A percentile compares a stretch with the other conserved stretches of the same genome.
These are phyloP conservation scores for Penicillium ucsense DNA, from an alignment of 495 filamentous ascomycete genomes.

Conservation along the genomic window DNA sequence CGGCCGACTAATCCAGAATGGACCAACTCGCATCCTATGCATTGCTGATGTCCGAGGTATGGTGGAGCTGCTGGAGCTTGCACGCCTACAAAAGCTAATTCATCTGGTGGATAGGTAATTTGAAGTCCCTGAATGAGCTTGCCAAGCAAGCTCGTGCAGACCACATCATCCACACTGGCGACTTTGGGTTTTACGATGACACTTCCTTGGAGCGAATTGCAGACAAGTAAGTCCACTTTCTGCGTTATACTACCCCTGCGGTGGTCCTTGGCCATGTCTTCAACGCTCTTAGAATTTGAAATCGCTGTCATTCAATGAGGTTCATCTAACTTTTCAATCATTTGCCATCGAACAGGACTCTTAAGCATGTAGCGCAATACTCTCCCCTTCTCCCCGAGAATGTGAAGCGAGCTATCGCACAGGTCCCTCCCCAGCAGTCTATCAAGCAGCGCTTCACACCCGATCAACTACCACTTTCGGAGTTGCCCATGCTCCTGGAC, in stretches of 20 bases:
- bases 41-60: slow-evolving; percentile 96
- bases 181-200: slow-evolving; percentile 99
- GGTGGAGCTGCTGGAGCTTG: slow-evolving; percentile 2
- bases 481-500: slow-evolving; percentile 84
- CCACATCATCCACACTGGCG: slow-evolving; percentile 95
- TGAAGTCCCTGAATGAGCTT: slow-evolving; percentile 91
- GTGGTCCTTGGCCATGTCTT: too few relatives aligned
- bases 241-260: neutral
- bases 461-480: slow-evolving; percentile 83
- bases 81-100: slow-evolving; percentile 6
- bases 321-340: slow-evolving; percentile 9
- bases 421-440: slow-evolving; percentile 46
- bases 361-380: slow-evolving; percentile 98
- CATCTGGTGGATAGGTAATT: slow-evolving; percentile 56
- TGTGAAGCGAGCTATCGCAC: slow-evolving; percentile 77
- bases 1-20: slow-evolving; percentile 71
- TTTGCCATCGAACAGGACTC: slow-evolving; percentile 50
- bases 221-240: slow-evolving; percentile 71
- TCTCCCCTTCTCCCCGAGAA: slow-evolving; percentile 84
- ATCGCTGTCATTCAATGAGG: neutral
- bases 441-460: slow-evolving; percentile 77
- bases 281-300: too few relatives aligned
- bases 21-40: slow-evolving; percentile 78
- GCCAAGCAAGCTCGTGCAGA: slow-evolving; percentile 88
- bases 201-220: slow-evolving; percentile 93